Evolutionary conservation across 2,329 filamentous ascomycete species (phyloP), one percentile per base, ranked within the genome.

Genomic region (Pseudogymnoascus sp.): DNA sequence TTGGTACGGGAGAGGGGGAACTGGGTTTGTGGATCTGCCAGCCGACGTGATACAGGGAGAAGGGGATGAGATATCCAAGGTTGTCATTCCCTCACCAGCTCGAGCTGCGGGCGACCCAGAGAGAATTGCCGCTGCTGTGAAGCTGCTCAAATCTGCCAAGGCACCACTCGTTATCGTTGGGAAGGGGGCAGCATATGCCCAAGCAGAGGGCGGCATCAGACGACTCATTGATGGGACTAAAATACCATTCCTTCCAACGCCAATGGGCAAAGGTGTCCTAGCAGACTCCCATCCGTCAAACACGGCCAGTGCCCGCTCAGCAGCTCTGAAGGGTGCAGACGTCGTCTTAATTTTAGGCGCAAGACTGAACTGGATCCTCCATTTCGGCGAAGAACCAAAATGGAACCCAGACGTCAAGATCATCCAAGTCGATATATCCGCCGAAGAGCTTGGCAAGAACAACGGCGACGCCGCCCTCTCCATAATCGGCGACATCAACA

Each of bases 231-330:
- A 81, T 52, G 68, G 72, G 66, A 80, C 79, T 8, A 72, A 76
- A 26, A 74, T 85, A 10, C 81, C 81, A 0, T 84, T 85, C 68
- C 72, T 85, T 6, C 81, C 81, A 0, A 83, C 81, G 1, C 82
- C 82, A 0, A 84, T 84, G 80, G 82, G 81, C 4, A 84, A 84
- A 68, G 82, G 82, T 21, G 76, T 85, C 5, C 67, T 84, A 1
- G 74, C 81, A 8, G 81, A 84, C 66, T 81, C 78, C 0, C 79
- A 82, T 68, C 74, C 77, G 0, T 72, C 77, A 59, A 84, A 84
- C 67, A 75, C 75, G 14, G 80, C 81, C 2, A 79, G 81, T 55
- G 81, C 82, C 3, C 76, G 82, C 62, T 82, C 80, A 45, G 74
- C 78, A 14, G 81, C 81, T 3, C 71, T 84, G 41, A 79, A 78